A percentile compares a stretch with the other conserved stretches of the same genome.
These are phyloP conservation scores for Mortierella sp. DNA, from an alignment of 371 early-diverging fungal genomes.

Conservation along the genomic window DNA sequence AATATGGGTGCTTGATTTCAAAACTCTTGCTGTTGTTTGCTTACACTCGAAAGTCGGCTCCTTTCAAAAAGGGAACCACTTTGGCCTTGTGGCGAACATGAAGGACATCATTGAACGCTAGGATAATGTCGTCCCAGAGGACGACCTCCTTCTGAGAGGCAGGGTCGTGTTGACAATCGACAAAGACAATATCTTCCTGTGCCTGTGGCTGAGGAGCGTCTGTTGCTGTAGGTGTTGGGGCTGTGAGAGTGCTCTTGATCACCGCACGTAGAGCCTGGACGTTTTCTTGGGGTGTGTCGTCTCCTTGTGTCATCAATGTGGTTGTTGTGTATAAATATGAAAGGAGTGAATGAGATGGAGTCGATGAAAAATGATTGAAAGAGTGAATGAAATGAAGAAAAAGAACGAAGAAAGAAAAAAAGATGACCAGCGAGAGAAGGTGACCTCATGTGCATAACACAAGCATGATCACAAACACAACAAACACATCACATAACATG, in stretches of 20 bases:
- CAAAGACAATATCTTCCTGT: background rate
- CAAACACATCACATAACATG: background rate
- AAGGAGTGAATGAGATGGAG: background rate
- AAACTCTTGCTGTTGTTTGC: background rate
- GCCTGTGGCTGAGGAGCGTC: too few species aligned
- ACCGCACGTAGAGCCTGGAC: background rate
- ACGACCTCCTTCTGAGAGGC: background rate
- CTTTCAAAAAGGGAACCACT: background rate
- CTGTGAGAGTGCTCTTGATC: background rate
- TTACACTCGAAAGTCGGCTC: background rate
- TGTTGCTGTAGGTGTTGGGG: background rate
- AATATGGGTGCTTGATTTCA: background rate
- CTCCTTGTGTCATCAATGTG: background rate
- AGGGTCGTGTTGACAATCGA: conserved; percentile 4
- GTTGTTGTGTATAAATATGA: background rate
- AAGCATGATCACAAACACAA: too few species aligned
- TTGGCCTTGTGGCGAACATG: conserved; percentile 1
- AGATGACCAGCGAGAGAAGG: background rate
- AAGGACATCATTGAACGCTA: background rate
- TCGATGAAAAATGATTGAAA: background rate
- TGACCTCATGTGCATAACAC: background rate
- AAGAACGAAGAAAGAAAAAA: background rate
- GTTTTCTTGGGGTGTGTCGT: background rate
- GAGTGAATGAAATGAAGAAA: background rate
- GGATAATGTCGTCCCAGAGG: conserved; percentile 1